phyloP scores from a whole-genome alignment of 78 protist species.

The Monocercomonoides exilis region DNA sequence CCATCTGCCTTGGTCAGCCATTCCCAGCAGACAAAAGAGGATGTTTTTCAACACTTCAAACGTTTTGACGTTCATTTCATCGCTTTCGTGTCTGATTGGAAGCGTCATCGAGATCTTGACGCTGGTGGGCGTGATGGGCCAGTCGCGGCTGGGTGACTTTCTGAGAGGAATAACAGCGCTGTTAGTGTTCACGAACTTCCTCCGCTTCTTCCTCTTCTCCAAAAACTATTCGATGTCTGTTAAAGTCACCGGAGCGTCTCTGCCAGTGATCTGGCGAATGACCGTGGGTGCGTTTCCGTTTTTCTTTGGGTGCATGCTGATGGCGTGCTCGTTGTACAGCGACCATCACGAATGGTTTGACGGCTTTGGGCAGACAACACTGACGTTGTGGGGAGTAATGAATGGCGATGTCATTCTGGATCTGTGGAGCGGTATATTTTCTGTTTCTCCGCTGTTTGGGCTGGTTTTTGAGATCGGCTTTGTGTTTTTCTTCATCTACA shows the following conservation, averaged over 20 bases:
- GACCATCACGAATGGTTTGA: background rate
- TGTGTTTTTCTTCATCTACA: background rate
- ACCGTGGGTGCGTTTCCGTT: background rate
- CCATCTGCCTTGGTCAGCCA: background rate
- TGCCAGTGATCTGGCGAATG: background rate
- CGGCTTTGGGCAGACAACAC: background rate
- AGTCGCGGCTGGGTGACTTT: background rate
- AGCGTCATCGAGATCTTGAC: background rate
- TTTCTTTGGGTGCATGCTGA: background rate
- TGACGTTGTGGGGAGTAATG: background rate
- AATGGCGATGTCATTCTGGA: background rate
- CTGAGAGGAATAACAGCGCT: background rate
- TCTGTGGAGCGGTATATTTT: background rate
- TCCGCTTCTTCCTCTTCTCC: background rate
- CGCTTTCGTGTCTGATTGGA: background rate
- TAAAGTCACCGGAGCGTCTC: background rate
- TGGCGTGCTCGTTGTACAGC: background rate
- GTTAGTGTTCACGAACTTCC: background rate
- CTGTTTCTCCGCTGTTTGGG: background rate
- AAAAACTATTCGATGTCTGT: background rate
- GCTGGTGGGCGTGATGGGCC: background rate
- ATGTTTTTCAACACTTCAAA: background rate
- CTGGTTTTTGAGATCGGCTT: background rate
- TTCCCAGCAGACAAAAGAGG: background rate
- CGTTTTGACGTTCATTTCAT: background rate